Base-by-base conservation (phyloP, 2,329 filamentous ascomycete genomes). In the Botryotinia calthae region DNA sequence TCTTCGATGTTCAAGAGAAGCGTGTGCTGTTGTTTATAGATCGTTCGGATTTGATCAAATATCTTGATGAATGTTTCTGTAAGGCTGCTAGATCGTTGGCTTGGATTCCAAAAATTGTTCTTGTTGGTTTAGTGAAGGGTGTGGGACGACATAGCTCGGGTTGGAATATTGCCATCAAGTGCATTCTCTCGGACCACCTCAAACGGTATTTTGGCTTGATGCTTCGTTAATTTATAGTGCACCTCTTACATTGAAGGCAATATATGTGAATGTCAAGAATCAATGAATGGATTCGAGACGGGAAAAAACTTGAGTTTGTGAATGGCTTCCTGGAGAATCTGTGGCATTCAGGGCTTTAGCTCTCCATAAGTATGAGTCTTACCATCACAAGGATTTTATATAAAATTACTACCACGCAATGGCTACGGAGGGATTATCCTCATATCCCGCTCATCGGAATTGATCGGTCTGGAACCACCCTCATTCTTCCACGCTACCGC, bases 341-440 rank as follows among this genome's bases (percentile, higher is more conserved):
- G 22, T 76, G 76, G 74, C 72, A 77, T 71, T 74, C 76, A 58
- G 75, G 76, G 75, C 42, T 76, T 70, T 75, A 25, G 69, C 75
- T 14, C 72, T 77, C 6, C 74, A 77, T 18, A 73, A 74, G 31
- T 76, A 74, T 37, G 68, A 74, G 4, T 54, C 72, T 14, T 54
- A 25, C 4, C 34, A 42, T 12, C 34, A 34, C 34, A 4, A 34
- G 34, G 34, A 34, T 73, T 74, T 34, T 28, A 75, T 28, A 75
- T 74, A 58, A 70, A 75, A 18, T 48, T 76, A n/a, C 28, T 76
- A 14, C 76, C 74, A 46, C 42, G 37, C 42, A 72, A 59, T 18
- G 74, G 75, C 18, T 75, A 73, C 31, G 74, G 75, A 7, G 75
- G 73, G 25, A 51, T 51, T 9, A 37, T 51, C 9, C 22, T 62